Evolutionary conservation across 2,329 filamentous ascomycete genomes (phyloP), one percentile per base, ranked within the genome.

Genomic region (Penicillium sp.): DNA sequence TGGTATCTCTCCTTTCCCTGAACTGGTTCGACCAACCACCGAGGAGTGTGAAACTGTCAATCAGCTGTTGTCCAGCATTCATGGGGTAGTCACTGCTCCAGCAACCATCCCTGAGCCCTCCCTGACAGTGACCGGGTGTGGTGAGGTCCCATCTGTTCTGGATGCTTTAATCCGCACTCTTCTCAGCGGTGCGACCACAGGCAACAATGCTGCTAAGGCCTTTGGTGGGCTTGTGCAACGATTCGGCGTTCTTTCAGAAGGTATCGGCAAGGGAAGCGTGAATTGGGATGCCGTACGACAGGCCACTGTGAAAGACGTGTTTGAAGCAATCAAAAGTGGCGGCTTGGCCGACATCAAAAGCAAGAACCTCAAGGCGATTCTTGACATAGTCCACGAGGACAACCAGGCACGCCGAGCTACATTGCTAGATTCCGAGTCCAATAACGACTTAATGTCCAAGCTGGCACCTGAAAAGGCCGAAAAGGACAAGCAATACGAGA

Each of bases 341-440:
- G 91, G 91, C 0, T 78, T 93, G 2, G 88, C 86, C 2, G 82
- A 83, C n/a, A 79, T 81, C 17, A 94, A 93, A 73, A 87, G 85
- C 58, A 86, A 82, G 52, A 81, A 87, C 63, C 90, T 96, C 68
- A 91, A 93, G 70, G 75, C 76, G 17, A 91, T 91, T 36, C 78
- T 96, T 9, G 83, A 91, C 51, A 85, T 86, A 73, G 88, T 92
- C 0, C 86, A 89, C 67, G 77, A 85, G 44, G 86, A 91, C 64
- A 91, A 90, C 38, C 79, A 83, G 64, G 74, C 77, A n/a, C 81
- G 84, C 12, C 80, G 78, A 21, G 74, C 82, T 21, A 80, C 79
- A 0, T 78, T 86, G 23, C 48, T 78, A 1, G 69, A 74, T 21
- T 76, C 76, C 0, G 70, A 76, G 7, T 73, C 84, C 6, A 74